Evolutionary conservation across 2,329 filamentous ascomycete genomes (phyloP).

Genomic region (Pseudogymnoascus sp.): DNA sequence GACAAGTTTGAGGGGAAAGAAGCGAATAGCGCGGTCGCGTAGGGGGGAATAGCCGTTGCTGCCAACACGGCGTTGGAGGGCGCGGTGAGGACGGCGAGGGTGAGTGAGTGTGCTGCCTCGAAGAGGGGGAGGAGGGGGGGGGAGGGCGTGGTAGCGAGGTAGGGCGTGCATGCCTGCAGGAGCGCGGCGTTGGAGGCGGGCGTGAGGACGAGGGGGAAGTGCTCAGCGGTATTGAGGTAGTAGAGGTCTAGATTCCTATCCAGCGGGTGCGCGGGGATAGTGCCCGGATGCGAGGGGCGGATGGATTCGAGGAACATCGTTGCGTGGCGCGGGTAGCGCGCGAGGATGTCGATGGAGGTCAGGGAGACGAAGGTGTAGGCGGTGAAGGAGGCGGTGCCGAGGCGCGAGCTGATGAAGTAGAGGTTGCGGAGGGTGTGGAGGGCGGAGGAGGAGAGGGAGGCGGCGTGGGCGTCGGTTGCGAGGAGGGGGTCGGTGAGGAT

Average conservation of each 20-base stretch:
- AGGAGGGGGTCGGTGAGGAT: slow-evolving; percentile 48
- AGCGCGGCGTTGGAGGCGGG: slow-evolving; percentile 51
- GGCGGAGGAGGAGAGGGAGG: slow-evolving; percentile 50
- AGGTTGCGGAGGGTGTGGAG: slow-evolving; percentile 56
- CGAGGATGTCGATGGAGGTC: slow-evolving; percentile 59
- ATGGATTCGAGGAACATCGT: slow-evolving; percentile 45
- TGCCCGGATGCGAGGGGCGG: slow-evolving; percentile 31
- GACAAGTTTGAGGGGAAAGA: slow-evolving; percentile 60
- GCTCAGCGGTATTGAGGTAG: slow-evolving; percentile 63
- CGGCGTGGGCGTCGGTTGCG: slow-evolving; percentile 42
- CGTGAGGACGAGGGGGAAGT: slow-evolving; percentile 53
- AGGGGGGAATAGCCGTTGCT: slow-evolving; percentile 55
- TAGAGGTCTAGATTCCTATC: slow-evolving; percentile 61
- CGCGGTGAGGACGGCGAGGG: slow-evolving; percentile 59
- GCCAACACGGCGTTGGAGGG: slow-evolving; percentile 54
- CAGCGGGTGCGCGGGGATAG: slow-evolving; percentile 54
- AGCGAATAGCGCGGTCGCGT: slow-evolving; percentile 57
- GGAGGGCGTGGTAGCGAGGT: slow-evolving; percentile 46
- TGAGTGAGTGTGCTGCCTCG: slow-evolving; percentile 63
- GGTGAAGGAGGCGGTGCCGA: slow-evolving; percentile 55
- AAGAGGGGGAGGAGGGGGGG: slow-evolving; percentile 52
- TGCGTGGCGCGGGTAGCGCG: slow-evolving; percentile 49
- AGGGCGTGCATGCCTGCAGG: slow-evolving; percentile 53
- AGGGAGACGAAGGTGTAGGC: slow-evolving; percentile 63
- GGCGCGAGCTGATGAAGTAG: slow-evolving; percentile 60